Percentiles rank a stretch among this genome's conserved stretches.
Conservation (phyloP, 2,329 filamentous ascomycete species). For the Ascochyta fabae region DNA sequence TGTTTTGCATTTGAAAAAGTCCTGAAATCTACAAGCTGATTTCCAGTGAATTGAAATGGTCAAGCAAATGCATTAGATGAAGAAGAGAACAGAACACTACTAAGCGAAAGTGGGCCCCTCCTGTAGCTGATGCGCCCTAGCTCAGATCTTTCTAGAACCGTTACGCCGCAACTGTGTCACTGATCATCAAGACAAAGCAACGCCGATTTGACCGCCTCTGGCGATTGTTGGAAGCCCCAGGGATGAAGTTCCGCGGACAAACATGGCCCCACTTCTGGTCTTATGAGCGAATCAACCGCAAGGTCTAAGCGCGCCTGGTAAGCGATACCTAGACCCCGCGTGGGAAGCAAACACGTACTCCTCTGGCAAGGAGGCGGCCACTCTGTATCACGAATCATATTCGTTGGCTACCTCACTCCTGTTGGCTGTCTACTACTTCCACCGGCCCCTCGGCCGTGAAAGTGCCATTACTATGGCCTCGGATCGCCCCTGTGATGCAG, state of each 20-base stretch:
- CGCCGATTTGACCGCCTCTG: not conserved
- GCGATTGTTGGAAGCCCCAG: not conserved
- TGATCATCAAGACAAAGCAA: not conserved
- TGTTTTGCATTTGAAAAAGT: too few species aligned
- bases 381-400: not conserved
- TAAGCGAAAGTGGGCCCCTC: not conserved
- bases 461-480: conserved; percentile 13
- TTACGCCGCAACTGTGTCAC: not conserved
- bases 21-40: too few species aligned
- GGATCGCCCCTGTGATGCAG: not conserved
- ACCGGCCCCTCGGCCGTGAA: not conserved
- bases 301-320: conserved; percentile 4
- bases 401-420: not conserved
- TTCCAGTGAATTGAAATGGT: too few species aligned
- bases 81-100: too few species aligned
- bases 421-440: not conserved
- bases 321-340: conserved; percentile 2
- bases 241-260: not conserved
- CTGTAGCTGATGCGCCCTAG: not conserved
- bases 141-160: not conserved
- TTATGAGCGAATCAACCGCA: conserved; percentile 4
- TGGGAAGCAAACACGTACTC: conserved; percentile 9
- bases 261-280: not conserved
- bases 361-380: not conserved
- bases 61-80: too few species aligned